A percentile compares a stretch with the other conserved stretches of the same genome.
phyloP scores from a whole-genome alignment of 805 yeast species.

The Saturnispora mendoncae region DNA sequence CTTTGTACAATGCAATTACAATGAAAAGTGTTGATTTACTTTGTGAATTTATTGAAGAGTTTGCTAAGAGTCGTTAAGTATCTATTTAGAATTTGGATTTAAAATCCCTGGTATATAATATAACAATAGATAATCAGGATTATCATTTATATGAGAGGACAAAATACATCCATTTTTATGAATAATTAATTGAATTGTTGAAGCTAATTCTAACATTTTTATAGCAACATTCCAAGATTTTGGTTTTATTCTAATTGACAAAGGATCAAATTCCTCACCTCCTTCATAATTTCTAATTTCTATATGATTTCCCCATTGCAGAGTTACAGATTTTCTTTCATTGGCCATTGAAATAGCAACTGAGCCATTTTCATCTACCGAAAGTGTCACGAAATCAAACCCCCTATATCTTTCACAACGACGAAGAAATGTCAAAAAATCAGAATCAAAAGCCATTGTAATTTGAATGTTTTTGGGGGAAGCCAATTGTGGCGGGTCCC shows the following conservation, averaged over 20 bases:
- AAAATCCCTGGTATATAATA: slow-evolving; percentile 38
- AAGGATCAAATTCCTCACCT: slow-evolving; percentile 12
- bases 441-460: background rate
- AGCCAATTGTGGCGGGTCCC: slow-evolving; percentile 16
- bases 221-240: slow-evolving; percentile 65
- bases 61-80: slow-evolving; percentile 46
- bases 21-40: slow-evolving; percentile 49
- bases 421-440: slow-evolving; percentile 40
- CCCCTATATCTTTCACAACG: slow-evolving; percentile 59
- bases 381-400: slow-evolving; percentile 41
- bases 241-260: slow-evolving; percentile 34
- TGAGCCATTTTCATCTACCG: slow-evolving; percentile 41
- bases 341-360: slow-evolving; percentile 46
- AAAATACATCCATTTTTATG: slow-evolving; percentile 45
- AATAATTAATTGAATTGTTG: slow-evolving; percentile 50
- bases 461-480: background rate
- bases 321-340: slow-evolving; percentile 44
- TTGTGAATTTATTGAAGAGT: slow-evolving; percentile 48
- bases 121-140: slow-evolving; percentile 54
- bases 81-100: background rate
- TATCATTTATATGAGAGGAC: slow-evolving; percentile 58
- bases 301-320: slow-evolving; percentile 48
- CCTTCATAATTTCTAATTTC: slow-evolving; percentile 19
- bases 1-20: slow-evolving; percentile 81
- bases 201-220: slow-evolving; percentile 51